phyloP scores from a whole-genome alignment of 208 protist species.

The Trypanosoma theileri region DNA sequence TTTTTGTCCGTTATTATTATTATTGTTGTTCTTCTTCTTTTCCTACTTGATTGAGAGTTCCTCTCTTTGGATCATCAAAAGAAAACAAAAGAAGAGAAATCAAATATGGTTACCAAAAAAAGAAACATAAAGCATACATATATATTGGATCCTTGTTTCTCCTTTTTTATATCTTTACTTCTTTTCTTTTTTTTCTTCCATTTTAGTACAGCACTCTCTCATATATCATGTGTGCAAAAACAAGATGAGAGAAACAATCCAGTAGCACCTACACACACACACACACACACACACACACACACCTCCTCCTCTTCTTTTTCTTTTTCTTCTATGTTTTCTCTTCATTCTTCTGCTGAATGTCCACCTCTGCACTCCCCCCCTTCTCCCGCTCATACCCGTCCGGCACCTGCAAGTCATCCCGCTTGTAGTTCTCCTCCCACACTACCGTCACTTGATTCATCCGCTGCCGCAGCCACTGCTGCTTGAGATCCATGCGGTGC shows the following conservation, averaged over 20 bases:
- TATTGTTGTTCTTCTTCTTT: neutral
- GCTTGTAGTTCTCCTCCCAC: slow-evolving; percentile 75
- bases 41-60: neutral
- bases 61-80: slow-evolving; percentile 5
- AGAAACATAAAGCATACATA: too few species aligned
- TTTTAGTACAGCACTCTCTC: neutral
- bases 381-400: slow-evolving; percentile 69
- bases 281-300: too few species aligned
- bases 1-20: too few species aligned
- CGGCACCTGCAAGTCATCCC: slow-evolving; percentile 58
- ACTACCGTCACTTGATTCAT: slow-evolving; percentile 74
- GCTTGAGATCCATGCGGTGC: slow-evolving; percentile 67
- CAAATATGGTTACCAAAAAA: neutral
- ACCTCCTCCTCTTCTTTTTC: neutral
- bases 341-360: neutral
- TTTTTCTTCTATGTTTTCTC: neutral
- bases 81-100: slow-evolving; percentile 6
- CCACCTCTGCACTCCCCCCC: slow-evolving; percentile 8
- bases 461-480: slow-evolving; percentile 78
- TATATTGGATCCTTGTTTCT: slow-evolving; percentile 1
- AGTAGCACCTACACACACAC: too few species aligned
- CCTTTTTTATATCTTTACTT: neutral
- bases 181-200: too few species aligned
- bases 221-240: neutral
- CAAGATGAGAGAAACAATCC: too few species aligned